Evolutionary conservation across 345 rosid genomes (phyloP), one percentile per base, ranked within the genome.

Genomic region (Fremontodendron californicum): DNA sequence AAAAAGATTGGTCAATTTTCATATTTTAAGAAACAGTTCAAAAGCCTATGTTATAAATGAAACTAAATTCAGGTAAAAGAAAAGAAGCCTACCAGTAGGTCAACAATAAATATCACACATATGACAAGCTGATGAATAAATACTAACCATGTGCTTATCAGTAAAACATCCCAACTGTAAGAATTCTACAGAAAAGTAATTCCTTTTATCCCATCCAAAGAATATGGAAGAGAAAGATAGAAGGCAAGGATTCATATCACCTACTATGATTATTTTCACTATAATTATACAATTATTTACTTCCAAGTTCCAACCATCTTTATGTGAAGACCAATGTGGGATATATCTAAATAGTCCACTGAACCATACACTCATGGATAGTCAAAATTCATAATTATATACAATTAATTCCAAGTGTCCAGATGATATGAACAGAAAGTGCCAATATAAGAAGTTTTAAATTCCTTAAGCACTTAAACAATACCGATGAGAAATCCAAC

Each of bases 21-120:
- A n/a, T n/a, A n/a, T n/a, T n/a, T n/a, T n/a, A n/a, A 18, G 16
- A 71, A 71, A 54, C 15, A 70, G 27, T 45, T 70, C 58, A 70
- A 51, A 31, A 51, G 12, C 25, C 13, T 2, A 29, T 31, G 18
- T 45, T 11, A 61, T 43, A 49, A 45, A 42, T 19, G 3, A 13
- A 75, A 45, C 12, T 7, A 51, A 31, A 71, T 33, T 45, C 43
- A 40, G 52, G n/a, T 19, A 23, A 40, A 55, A n/a, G n/a, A n/a
- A n/a, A n/a, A 23, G 39, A 55, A n/a, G 70, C 52, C 18, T 0
- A 33, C 11, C 52, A 46, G 18, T 8, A 43, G 27, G 25, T 23
- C 35, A 74, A 25, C 77, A 15, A 42, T 49, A 31, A 48, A 71
- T 71, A 11, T 49, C 15, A 42, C 23, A 42, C 68, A 31, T 43